phyloP scores from a whole-genome alignment of 805 yeast genomes.

The Metschnikowia kofuensis region DNA sequence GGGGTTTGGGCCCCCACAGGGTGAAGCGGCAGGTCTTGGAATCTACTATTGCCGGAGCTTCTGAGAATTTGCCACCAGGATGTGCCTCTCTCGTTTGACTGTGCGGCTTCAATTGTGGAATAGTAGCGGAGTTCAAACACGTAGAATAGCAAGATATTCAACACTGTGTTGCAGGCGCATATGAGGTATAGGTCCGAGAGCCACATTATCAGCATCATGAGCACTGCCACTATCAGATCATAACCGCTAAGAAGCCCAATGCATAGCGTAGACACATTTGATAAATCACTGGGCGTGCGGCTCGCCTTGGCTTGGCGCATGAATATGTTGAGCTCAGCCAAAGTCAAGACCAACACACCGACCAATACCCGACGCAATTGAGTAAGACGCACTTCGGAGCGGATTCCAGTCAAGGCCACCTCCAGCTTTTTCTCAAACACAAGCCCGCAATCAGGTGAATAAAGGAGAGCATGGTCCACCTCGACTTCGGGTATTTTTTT shows the following conservation, averaged over 20 bases:
- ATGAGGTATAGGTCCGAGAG: slow-evolving; percentile 60
- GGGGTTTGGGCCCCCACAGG: slow-evolving; percentile 8
- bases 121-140: slow-evolving; percentile 75
- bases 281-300: slow-evolving; percentile 76
- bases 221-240: slow-evolving; percentile 69
- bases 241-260: slow-evolving; percentile 65
- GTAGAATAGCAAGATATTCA: slow-evolving; percentile 66
- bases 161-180: slow-evolving; percentile 64
- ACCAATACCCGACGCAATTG: slow-evolving; percentile 42
- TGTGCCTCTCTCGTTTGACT: slow-evolving; percentile 67
- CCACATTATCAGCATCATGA: slow-evolving; percentile 52
- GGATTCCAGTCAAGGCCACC: slow-evolving; percentile 47
- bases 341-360: slow-evolving; percentile 44
- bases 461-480: slow-evolving; percentile 57
- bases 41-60: slow-evolving; percentile 38
- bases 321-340: slow-evolving; percentile 52
- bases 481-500: slow-evolving; percentile 50
- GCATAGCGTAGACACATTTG: slow-evolving; percentile 53
- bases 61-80: slow-evolving; percentile 63
- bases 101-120: slow-evolving; percentile 64
- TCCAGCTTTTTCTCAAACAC: slow-evolving; percentile 30
- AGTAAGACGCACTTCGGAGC: slow-evolving; percentile 45
- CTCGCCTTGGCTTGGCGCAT: slow-evolving; percentile 68
- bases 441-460: slow-evolving; percentile 89
- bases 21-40: background rate